These are phyloP conservation scores for Phytophthora brassicae DNA, from an alignment of 352 stramenopile species.

Conservation along the genomic window DNA sequence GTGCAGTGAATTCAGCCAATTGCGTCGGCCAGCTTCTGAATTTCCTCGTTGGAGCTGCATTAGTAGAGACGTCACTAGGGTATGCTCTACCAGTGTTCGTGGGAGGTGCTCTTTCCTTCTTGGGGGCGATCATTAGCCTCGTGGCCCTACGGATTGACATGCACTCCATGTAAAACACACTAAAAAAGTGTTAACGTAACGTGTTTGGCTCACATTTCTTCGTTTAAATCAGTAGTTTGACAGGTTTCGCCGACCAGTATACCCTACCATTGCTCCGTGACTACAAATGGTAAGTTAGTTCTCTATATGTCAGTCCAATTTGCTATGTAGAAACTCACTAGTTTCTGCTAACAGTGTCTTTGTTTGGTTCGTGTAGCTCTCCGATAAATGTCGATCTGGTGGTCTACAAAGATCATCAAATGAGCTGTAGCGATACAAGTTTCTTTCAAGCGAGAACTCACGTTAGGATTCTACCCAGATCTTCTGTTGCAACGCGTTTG, in stretches of 20 bases:
- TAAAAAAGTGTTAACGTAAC: slow-evolving; percentile 6
- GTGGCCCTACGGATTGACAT: slow-evolving; percentile 72
- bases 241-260: slow-evolving; percentile 47
- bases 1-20: slow-evolving; percentile 75
- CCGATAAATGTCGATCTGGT: slow-evolving; percentile 48
- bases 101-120: slow-evolving; percentile 60
- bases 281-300: too few relatives aligned
- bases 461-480: slow-evolving; percentile 41
- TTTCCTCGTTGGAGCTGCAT: slow-evolving; percentile 53
- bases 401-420: slow-evolving; percentile 26
- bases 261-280: slow-evolving; percentile 41
- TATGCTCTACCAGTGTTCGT: slow-evolving; percentile 70
- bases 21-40: slow-evolving; percentile 76
- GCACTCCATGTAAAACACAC: slow-evolving; percentile 59
- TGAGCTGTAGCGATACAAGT: background rate
- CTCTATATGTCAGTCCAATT: too few relatives aligned
- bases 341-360: slow-evolving; percentile 73
- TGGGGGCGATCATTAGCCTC: slow-evolving; percentile 63
- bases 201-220: background rate
- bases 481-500: slow-evolving; percentile 65
- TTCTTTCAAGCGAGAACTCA: slow-evolving; percentile 22
- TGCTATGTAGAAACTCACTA: too few relatives aligned
- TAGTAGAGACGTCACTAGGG: slow-evolving; percentile 66
- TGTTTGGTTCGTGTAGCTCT: slow-evolving; percentile 53
- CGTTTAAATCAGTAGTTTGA: slow-evolving; percentile 9